Evolutionary conservation across 2,329 filamentous ascomycete genomes (phyloP), one percentile per base, ranked within the genome.

Genomic region (Fragosphaeria purpurea): DNA sequence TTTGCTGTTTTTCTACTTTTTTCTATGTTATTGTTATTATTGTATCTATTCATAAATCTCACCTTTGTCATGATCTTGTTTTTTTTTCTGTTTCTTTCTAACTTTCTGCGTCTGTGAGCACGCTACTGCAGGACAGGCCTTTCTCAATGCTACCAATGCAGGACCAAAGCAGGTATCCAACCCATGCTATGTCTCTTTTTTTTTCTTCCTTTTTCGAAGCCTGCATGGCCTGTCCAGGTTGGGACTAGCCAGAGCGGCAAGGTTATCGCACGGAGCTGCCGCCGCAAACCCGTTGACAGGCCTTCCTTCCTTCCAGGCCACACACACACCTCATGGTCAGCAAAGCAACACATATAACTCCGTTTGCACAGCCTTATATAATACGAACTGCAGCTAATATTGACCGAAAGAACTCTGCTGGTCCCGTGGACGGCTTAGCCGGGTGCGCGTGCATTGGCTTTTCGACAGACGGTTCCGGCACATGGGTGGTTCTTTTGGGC

Each of bases 401-500:
- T 8, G 34, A 41, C 7, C 30, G 38, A 44, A 43, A 50, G 45
- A 51, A 45, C 13, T 51, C 34, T 51, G 49, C 49, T 51, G 49
- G 31, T 32, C 49, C 40, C 49, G 49, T 51, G 49, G 46, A 38
- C 44, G 34, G 22, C 41, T 42, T 33, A 34, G n/a, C 22, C 46
- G 34, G 43, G 40, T 11, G 39, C 32, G 13, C 32, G 34, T 22
- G 22, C 22, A 22, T 22, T 22, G 22, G 22, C 22, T 22, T 22
- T 22, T 22, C 22, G 22, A 22, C 22, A 22, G 22, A 22, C 22
- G 22, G 22, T 22, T 22, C 22, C 22, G 30, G 42, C 13, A 6
- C 42, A 2, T 40, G 32, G 8, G 48, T 45, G 48, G 47, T 34
- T 44, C 47, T 22, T 22, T 3, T 22, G 22, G 22, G 22, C 22